A percentile compares a stretch with the other conserved stretches of the same genome.
Evolutionary conservation across 768 basidiomycete species (phyloP).

Genomic region (Calocybe indica): DNA sequence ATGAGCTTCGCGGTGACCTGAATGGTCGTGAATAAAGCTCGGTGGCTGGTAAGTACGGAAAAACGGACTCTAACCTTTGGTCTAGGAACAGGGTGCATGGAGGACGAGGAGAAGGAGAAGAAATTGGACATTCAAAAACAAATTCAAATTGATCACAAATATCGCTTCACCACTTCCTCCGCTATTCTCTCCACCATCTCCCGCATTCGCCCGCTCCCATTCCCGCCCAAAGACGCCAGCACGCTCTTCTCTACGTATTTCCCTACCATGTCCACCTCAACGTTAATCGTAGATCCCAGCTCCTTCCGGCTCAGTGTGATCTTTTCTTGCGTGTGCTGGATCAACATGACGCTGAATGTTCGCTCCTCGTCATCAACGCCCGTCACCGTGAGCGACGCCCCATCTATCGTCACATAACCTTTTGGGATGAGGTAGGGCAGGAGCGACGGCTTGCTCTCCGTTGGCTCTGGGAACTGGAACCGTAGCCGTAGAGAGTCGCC

Average conservation of each 20-base stretch:
- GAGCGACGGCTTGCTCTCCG: constrained; percentile 52
- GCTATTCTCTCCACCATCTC: constrained; percentile 54
- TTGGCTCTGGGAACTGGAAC: constrained; percentile 69
- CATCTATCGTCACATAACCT: constrained; percentile 93
- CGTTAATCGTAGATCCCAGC: constrained; percentile 80
- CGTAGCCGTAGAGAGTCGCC: constrained; percentile 85
- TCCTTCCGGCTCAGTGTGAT: constrained; percentile 74
- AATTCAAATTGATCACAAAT: background rate
- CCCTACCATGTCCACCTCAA: constrained; percentile 94
- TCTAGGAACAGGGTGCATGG: constrained; percentile 23
- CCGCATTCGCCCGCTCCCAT: constrained; percentile 40
- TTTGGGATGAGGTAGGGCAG: constrained; percentile 86
- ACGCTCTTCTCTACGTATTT: constrained; percentile 90
- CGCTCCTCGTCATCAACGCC: constrained; percentile 56
- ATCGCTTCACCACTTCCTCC: constrained; percentile 35
- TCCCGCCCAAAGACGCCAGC: constrained; percentile 53
- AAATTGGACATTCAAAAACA: background rate
- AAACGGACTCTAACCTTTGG: constrained; percentile 34
- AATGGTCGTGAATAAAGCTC: too few species aligned
- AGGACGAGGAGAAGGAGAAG: background rate
- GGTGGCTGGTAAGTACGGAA: background rate
- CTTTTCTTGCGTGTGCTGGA: constrained; percentile 88
- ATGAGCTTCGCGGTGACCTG: constrained; percentile 52
- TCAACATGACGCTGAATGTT: constrained; percentile 89
- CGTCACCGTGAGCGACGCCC: constrained; percentile 89